Base-by-base conservation (phyloP, 2,329 filamentous ascomycete genomes). In the Fusarium tricinctum region DNA sequence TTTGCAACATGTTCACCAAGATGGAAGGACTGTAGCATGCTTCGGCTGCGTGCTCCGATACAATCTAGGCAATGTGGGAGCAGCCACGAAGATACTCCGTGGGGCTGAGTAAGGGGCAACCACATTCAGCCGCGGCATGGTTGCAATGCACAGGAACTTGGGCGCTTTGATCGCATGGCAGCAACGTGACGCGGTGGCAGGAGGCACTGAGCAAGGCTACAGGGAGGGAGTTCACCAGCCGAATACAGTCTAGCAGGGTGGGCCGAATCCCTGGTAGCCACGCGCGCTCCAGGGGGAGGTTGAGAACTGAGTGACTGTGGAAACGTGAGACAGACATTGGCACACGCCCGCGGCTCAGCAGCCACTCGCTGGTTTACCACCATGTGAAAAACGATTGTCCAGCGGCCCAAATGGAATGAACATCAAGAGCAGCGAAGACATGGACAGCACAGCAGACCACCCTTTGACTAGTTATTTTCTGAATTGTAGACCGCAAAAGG, bases 191-290 rank as follows among this genome's bases (percentile, higher is more conserved):
- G 69, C 66, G 59, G 72, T 67, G 73, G 70, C 73, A 66, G 63
- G 63, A 69, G 57, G 52, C 60, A 70, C 47, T 50, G 61, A 68
- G 71, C 67, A 67, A 75, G 73, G 72, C 69, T 72, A 58, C 71
- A 73, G 58, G 71, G 26, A 8, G 26, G 71, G 68, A 63, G 58
- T 53, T 61, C 57, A 58, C 44, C 47, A 46, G 45, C 73, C 71
- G 55, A 73, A 75, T 72, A 54, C 35, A 67, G 74, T 50, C 63
- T 74, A 76, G 73, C 19, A 32, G 17, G 49, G 55, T 69, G 64
- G 62, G 48, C 39, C 57, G 45, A 60, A 79, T 78, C 77, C 77
- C 76, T 77, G 76, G 58, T n/a, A 79, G 77, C 78, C 78, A 79
- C 78, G 77, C 77, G 78, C 77, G 70, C 72, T 70, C 73, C 73